phyloP scores from a whole-genome alignment of 495 filamentous ascomycete species.

The Neurospora intermedia region DNA sequence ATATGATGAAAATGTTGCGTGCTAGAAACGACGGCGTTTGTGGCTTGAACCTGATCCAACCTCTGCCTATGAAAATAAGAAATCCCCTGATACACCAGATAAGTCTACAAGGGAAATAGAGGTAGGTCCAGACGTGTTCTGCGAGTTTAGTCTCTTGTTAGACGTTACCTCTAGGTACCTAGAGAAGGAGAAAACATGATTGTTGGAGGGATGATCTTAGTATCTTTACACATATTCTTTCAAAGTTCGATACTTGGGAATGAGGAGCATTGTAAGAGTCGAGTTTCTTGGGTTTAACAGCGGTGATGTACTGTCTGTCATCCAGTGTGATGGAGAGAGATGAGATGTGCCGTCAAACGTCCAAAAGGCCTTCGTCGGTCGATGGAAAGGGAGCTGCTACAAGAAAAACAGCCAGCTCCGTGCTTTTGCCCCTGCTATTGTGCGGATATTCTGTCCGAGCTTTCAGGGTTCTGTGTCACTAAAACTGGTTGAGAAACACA shows the following conservation, averaged over 20 bases:
- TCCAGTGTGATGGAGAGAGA: background rate
- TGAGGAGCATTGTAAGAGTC: no score
- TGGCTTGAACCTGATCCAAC: background rate
- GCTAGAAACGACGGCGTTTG: background rate
- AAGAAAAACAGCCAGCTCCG: background rate
- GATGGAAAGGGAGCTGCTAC: background rate
- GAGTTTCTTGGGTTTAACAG: no score
- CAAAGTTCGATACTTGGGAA: no score
- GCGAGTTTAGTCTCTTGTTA: no score
- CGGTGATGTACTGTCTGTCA: background rate
- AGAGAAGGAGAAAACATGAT: no score
- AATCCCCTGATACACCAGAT: no score
- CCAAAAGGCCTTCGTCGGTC: background rate
- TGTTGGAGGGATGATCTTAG: no score
- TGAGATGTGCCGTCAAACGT: background rate
- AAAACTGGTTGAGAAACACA: background rate
- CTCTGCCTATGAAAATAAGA: no score
- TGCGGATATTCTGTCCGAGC: background rate
- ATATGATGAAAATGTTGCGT: background rate
- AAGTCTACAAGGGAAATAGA: no score
- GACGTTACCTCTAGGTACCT: no score
- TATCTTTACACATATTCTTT: no score
- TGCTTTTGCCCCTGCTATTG: background rate
- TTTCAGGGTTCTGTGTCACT: background rate
- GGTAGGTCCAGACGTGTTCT: no score